Base-by-base conservation (phyloP, 495 filamentous ascomycete species). In the Filosporella fistucella region DNA sequence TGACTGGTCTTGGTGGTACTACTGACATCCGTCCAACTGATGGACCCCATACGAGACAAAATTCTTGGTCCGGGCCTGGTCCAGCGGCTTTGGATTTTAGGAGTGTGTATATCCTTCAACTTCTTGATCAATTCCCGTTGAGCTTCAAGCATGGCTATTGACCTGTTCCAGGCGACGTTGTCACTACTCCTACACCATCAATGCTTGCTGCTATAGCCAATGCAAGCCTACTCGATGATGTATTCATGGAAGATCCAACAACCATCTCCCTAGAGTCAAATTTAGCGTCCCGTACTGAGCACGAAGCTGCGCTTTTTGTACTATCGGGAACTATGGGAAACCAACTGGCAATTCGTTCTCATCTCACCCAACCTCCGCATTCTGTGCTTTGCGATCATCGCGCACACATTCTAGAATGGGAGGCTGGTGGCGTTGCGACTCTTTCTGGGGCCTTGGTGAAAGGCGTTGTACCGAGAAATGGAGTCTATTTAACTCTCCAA, bases 311-410 rank as follows among this genome's bases (percentile, higher is more conserved):
- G 0, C 69, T 91, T 0, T 78, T 96, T 34, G 89, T 95, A 18
- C 70, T 93, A 39, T 90, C 85, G 0, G 91, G 91, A 3, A 96
- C 91, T 14, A 94, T 95, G 88, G 91, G 84, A 26, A 93, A 93
- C 66, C 86, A 90, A 54, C 66, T 93, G 45, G 78, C 76, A 12
- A 57, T 93, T 14, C 77, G 86, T 6, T 67, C 84, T 1, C 74
- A 86, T 45, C 72, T 93, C 22, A 71, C 64, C 0, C 82, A 82
- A 43, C 86, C 86, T 2, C 87, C 87, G 0, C 77, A 90, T 61
- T 72, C 76, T 11, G 73, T 93, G 3, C 66, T 93, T 21, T 80
- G 78, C 49, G 86, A 91, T 56, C 63, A 74, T 47, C 72, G 83
- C 7, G 70, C 74, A 0, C 86, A 91, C 58, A 77, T 90, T 30